These are phyloP conservation scores for Rhizoclosmatium globosum DNA, from an alignment of 192 early-diverging fungal genomes.

Conservation along the genomic window DNA sequence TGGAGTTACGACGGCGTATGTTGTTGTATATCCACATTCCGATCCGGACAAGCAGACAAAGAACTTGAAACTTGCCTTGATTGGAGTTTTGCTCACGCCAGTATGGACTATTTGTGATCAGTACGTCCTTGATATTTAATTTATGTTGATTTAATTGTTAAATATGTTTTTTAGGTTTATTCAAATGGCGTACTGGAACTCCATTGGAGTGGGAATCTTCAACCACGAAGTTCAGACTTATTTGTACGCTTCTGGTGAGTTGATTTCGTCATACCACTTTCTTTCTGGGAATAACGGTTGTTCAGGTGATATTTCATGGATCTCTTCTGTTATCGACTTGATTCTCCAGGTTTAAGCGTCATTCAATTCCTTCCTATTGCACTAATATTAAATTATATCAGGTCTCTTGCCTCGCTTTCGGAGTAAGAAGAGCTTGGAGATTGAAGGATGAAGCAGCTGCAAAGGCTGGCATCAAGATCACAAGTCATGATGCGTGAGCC, in stretches of 20 bases:
- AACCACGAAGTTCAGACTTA: neutral
- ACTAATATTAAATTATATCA: no score
- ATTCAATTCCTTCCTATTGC: no score
- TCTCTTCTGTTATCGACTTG: no score
- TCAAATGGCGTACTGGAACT: conserved; percentile 22
- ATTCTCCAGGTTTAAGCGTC: no score
- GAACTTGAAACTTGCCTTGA: conserved; percentile 5
- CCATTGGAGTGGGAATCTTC: conserved; percentile 18
- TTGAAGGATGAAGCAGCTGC: no score
- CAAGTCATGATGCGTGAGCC: no score
- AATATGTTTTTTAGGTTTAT: neutral
- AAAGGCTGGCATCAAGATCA: no score
- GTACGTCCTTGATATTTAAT: neutral
- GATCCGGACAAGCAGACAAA: neutral
- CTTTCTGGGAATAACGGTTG: no score
- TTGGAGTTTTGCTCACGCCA: conserved; percentile 13
- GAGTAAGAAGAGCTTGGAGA: no score
- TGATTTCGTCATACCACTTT: no score
- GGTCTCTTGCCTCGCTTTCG: no score
- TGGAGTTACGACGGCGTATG: neutral
- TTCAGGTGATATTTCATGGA: no score
- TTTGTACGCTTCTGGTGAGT: neutral
- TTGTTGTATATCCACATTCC: neutral
- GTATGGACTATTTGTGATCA: neutral
- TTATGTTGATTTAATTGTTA: neutral